A percentile compares a stretch with the other conserved stretches of the same genome.
Conservation (phyloP, 257 asterid genomes). For the Nicotiana noctiflora region DNA sequence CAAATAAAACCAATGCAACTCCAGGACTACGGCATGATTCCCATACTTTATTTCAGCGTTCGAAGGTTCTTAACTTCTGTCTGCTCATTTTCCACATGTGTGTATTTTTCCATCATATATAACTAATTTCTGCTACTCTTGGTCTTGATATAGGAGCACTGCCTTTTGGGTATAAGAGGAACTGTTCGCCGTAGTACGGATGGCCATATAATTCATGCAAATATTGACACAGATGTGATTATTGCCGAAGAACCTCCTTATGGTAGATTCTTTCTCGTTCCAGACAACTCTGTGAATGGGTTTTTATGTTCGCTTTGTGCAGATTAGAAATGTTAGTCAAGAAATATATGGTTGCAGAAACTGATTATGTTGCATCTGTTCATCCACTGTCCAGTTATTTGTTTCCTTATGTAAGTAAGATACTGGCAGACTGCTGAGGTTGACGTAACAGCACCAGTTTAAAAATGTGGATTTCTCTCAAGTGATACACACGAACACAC, state of each 20-base stretch:
- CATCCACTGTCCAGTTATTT: not conserved
- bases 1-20: constrained; percentile 84
- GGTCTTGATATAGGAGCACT: constrained; percentile 67
- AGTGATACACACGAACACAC: not conserved
- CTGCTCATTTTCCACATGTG: not conserved
- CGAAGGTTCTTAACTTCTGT: constrained; percentile 52
- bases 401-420: not conserved
- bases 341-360: not conserved
- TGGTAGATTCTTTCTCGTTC: constrained; percentile 38
- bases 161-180: constrained; percentile 97
- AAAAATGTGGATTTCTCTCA: not conserved
- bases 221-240: constrained; percentile 97
- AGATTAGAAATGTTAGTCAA: not conserved
- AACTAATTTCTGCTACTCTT: constrained; percentile 8
- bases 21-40: constrained; percentile 98
- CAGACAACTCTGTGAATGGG: not conserved
- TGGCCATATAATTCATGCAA: constrained; percentile 98
- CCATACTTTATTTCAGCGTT: constrained; percentile 87
- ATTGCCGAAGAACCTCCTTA: constrained; percentile 99
- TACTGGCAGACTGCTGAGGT: not conserved
- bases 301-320: not conserved
- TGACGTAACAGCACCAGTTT: not conserved
- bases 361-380: not conserved
- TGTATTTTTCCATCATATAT: not conserved
- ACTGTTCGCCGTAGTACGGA: constrained; percentile 98